A percentile compares a stretch with the other conserved stretches of the same genome.
Evolutionary conservation across 345 rosid genomes (phyloP).

Genomic region (Turritis glabra): DNA sequence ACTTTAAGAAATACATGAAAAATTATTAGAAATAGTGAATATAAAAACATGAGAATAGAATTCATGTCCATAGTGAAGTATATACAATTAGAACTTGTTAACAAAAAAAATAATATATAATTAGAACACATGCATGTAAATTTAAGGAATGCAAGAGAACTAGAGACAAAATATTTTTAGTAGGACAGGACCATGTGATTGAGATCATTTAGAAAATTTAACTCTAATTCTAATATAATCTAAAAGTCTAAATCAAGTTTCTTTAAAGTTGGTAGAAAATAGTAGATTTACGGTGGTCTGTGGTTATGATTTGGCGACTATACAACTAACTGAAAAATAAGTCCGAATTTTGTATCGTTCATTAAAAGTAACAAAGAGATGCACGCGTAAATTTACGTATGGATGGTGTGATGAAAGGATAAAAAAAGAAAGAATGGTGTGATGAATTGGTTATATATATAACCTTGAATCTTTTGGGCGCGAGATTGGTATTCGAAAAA

Average conservation of each 20-base stretch:
- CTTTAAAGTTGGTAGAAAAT: neutral
- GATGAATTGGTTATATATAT: neutral
- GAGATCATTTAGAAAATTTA: neutral
- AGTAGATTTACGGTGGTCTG: neutral
- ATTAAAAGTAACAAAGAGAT: constrained; percentile 4
- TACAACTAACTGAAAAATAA: neutral
- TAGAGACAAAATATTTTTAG: neutral
- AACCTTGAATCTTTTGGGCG: constrained; percentile 23
- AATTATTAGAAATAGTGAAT: neutral
- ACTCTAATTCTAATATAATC: no score
- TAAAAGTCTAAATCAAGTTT: neutral
- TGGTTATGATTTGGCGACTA: neutral
- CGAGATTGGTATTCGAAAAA: constrained; percentile 9
- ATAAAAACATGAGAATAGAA: neutral
- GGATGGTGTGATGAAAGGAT: neutral
- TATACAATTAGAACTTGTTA: neutral
- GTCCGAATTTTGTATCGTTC: neutral
- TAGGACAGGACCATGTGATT: neutral
- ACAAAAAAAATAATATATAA: no score
- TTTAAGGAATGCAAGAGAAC: neutral
- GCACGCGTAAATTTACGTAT: constrained; percentile 25
- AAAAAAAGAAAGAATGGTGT: neutral
- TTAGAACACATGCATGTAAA: neutral
- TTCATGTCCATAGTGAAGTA: neutral
- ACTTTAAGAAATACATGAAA: neutral